A percentile compares a stretch with the other conserved stretches of the same genome.
phyloP scores from a whole-genome alignment of 352 stramenopile genomes.

The Globisporangium emineosum region DNA sequence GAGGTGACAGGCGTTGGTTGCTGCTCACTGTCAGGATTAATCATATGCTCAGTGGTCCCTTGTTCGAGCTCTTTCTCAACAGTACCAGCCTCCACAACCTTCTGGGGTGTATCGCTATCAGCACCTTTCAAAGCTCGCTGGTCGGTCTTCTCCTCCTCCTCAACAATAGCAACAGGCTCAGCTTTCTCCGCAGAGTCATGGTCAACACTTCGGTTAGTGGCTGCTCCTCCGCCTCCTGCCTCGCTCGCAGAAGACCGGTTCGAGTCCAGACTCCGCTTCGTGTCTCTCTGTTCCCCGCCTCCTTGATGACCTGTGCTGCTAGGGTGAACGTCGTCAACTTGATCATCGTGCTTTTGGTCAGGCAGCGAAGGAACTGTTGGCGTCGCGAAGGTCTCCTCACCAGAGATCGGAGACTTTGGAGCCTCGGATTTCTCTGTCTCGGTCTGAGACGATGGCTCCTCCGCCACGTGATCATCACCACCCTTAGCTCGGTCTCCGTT shows the following conservation, averaged over 20 bases:
- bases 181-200: background rate
- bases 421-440: too few relatives aligned
- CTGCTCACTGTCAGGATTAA: background rate
- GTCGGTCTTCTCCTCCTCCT: background rate
- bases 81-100: background rate
- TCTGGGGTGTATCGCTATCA: background rate
- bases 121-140: background rate
- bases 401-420: background rate
- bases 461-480: background rate
- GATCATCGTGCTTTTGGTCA: background rate
- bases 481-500: too few relatives aligned
- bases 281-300: background rate
- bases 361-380: background rate
- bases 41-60: background rate
- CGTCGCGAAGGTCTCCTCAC: background rate
- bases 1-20: background rate
- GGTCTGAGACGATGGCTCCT: too few relatives aligned
- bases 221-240: background rate
- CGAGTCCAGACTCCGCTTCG: background rate
- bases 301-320: too few relatives aligned
- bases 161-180: background rate
- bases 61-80: background rate
- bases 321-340: too few relatives aligned
- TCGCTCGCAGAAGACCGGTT: background rate
- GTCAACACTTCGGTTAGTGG: background rate